These are phyloP conservation scores for Seiridium cupressi DNA, from an alignment of 2,329 filamentous ascomycete genomes.

Conservation along the genomic window DNA sequence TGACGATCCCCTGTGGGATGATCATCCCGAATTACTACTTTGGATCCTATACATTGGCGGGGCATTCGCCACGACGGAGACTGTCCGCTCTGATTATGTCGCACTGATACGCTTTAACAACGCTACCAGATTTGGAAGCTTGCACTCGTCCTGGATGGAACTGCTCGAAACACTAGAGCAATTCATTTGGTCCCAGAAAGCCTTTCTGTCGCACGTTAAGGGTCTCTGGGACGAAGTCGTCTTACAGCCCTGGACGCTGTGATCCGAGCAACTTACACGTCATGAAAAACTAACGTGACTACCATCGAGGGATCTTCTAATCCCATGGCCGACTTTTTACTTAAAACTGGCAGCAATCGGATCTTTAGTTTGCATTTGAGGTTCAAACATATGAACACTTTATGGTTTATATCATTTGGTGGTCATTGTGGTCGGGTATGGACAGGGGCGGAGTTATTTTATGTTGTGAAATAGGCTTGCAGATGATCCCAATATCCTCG, in stretches of 20 bases:
- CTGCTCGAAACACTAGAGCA: slow-evolving; percentile 26
- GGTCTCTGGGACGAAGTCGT: slow-evolving; percentile 29
- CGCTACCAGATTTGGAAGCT: slow-evolving; percentile 10
- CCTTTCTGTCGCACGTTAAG: slow-evolving; percentile 28
- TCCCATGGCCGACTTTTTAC: too few species aligned
- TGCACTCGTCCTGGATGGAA: slow-evolving; percentile 29
- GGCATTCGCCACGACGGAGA: slow-evolving; percentile 30
- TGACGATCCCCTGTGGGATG: slow-evolving; percentile 29
- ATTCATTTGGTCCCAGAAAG: slow-evolving; percentile 39
- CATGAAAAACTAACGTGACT: too few species aligned
- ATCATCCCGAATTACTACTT: slow-evolving; percentile 27
- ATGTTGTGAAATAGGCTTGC: too few species aligned
- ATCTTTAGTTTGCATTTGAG: too few species aligned
- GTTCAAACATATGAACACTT: too few species aligned
- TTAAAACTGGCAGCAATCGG: too few species aligned
- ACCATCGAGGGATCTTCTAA: too few species aligned
- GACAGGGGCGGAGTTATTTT: too few species aligned
- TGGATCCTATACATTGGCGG: slow-evolving; percentile 32
- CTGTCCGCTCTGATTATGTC: slow-evolving; percentile 28
- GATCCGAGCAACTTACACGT: too few species aligned
- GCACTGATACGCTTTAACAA: slow-evolving; percentile 17
- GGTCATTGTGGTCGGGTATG: too few species aligned
- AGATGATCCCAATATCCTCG: too few species aligned
- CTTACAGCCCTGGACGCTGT: neutral
- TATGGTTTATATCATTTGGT: too few species aligned